These are phyloP conservation scores for Picea abies DNA, from an alignment of 83 land plant genomes.

Conservation along the genomic window DNA sequence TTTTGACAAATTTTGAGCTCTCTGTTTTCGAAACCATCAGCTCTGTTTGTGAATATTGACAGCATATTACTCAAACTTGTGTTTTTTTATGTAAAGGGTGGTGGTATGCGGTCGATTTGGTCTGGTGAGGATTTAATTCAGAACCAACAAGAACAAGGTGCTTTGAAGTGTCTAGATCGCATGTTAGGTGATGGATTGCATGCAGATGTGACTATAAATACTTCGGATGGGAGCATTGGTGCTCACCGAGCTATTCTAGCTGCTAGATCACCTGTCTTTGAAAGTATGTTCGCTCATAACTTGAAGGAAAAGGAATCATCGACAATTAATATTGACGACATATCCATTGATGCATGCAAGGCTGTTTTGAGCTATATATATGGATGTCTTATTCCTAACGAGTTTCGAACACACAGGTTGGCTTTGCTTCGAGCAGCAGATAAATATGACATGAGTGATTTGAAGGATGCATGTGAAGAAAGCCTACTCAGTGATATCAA, in stretches of 20 bases:
- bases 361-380: conserved; percentile 79
- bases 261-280: conserved; percentile 76
- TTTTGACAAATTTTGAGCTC: background rate
- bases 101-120: conserved; percentile 67
- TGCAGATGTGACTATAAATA: conserved; percentile 73
- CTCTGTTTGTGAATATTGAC: background rate
- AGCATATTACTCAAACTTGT: conserved; percentile 5
- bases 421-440: conserved; percentile 83
- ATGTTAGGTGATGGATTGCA: conserved; percentile 79
- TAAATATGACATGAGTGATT: conserved; percentile 70
- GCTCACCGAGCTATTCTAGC: conserved; percentile 87
- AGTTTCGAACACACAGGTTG: conserved; percentile 65
- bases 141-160: conserved; percentile 37
- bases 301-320: conserved; percentile 75
- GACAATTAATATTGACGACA: conserved; percentile 68
- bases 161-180: conserved; percentile 53
- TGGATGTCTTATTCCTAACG: conserved; percentile 55
- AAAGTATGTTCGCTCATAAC: conserved; percentile 81
- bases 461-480: conserved; percentile 83
- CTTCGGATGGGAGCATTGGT: conserved; percentile 57
- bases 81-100: conserved; percentile 47
- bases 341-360: conserved; percentile 67
- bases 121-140: conserved; percentile 31
- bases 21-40: background rate
- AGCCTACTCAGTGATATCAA: conserved; percentile 81